Base-by-base conservation (phyloP, 1,284 basidiomycete genomes). In the Acaromyces ingoldii region DNA sequence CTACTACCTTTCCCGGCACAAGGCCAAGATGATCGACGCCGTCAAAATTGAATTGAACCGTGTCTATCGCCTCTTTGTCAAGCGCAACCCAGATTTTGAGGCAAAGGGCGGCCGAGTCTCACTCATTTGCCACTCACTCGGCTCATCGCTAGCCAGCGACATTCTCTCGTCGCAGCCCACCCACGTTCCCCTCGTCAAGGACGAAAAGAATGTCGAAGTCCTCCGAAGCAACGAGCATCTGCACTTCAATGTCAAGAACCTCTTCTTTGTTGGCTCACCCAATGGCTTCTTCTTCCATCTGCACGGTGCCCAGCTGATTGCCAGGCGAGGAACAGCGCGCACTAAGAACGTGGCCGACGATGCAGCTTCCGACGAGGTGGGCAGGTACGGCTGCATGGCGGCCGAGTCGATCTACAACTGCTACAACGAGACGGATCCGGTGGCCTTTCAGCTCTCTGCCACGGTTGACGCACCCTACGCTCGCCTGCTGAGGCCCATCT, bases 391-490 rank as follows among this genome's bases (percentile, higher is more conserved):
- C 9, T 67, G 64, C 30, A 38, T 67, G 41, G 63, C 64, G 11
- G 49, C 60, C 4, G 55, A 65, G 36, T 21, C 26, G 1, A 57
- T 69, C 17, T 72, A 69, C 49, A 72, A 71, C 45, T 55, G 74
- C 33, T 78, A 76, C 54, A 70, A 75, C 40, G 62, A 70, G 6
- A 72, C 75, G 4, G 78, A 78, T 50, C 77, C 78, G 0, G 76
- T 78, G 6, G 76, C 75, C 3, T 77, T 76, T 56, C 63, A 66
- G 51, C 65, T 77, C 7, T 74, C 71, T 33, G 69, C 77, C 2
- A 70, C 70, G 7, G 76, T 76, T 30, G 77, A 78, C 49, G 58
- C 62, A 1, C 49, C 57, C 1, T 77, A 77, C 41, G 67, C 77
- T 26, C 70, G 70, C 37, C 42, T 76, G 3, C 60, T 77, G 47